phyloP scores from a whole-genome alignment of 257 asterid genomes.

The Nicotiana attenuata region DNA sequence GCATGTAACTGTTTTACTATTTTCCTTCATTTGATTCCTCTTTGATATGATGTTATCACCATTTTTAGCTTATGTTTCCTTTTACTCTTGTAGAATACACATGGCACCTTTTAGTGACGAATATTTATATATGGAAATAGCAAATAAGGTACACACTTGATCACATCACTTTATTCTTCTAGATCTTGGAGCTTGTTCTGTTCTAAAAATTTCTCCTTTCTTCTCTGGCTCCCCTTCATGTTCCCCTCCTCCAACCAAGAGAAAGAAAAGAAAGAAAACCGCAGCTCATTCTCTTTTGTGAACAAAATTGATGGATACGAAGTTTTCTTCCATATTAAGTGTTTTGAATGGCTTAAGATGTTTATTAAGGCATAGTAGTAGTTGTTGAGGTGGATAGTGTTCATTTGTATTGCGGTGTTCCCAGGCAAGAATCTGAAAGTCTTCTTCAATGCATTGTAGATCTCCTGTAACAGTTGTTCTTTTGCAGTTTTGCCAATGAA shows the following conservation, averaged over 20 bases:
- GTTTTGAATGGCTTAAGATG: neutral
- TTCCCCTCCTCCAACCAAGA: neutral
- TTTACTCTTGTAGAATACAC: slow-evolving; percentile 71
- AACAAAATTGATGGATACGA: neutral
- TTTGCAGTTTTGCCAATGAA: neutral
- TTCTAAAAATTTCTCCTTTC: neutral
- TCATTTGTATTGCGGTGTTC: neutral
- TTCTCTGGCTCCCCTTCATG: neutral
- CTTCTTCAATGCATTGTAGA: neutral
- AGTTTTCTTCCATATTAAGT: neutral
- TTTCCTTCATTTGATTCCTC: neutral
- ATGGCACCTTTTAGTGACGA: slow-evolving; percentile 99
- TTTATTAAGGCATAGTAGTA: neutral
- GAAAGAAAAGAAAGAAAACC: neutral
- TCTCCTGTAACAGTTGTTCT: neutral
- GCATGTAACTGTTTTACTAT: neutral
- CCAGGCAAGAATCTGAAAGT: neutral
- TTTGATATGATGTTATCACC: neutral
- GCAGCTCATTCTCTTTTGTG: neutral
- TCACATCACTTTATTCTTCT: neutral
- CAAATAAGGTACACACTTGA: slow-evolving; percentile 62
- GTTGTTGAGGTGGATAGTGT: neutral
- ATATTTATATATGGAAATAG: slow-evolving; percentile 75
- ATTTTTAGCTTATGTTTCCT: slow-evolving; percentile 1
- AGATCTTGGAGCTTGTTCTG: neutral